Percentiles rank a stretch among this genome's conserved stretches.
Evolutionary conservation across 1,139 yeast species (phyloP).

Genomic region (Yamadazyma spencermartinsiae): DNA sequence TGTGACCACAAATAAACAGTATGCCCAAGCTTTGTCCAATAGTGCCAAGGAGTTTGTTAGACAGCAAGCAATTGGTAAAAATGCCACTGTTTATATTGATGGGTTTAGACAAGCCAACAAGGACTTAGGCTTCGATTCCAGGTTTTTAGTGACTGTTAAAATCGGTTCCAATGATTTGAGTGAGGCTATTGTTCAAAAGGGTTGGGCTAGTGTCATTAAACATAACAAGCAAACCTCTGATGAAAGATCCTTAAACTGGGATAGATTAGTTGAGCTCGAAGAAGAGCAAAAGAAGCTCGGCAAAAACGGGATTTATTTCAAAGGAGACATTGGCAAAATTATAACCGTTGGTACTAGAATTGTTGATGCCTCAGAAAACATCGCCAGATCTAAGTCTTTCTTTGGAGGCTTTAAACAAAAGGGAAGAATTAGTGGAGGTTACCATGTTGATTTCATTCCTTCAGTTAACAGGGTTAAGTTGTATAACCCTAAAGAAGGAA

Average conservation of each 20-base stretch:
- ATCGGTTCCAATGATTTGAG: slow-evolving; percentile 55
- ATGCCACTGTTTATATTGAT: slow-evolving; percentile 59
- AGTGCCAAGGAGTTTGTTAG: slow-evolving; percentile 76
- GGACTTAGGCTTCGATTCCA: slow-evolving; percentile 59
- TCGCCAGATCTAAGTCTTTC: slow-evolving; percentile 72
- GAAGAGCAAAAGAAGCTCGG: slow-evolving; percentile 52
- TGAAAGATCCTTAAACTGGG: slow-evolving; percentile 79
- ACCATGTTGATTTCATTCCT: slow-evolving; percentile 67
- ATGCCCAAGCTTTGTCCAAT: slow-evolving; percentile 53
- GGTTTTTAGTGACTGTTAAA: slow-evolving; percentile 60
- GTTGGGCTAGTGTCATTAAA: slow-evolving; percentile 76
- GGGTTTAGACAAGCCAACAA: slow-evolving; percentile 63
- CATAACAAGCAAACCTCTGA: slow-evolving; percentile 71
- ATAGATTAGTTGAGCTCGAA: slow-evolving; percentile 70
- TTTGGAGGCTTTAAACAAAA: slow-evolving; percentile 69
- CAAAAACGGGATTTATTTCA: slow-evolving; percentile 60
- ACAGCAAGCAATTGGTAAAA: slow-evolving; percentile 66
- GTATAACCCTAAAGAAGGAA: slow-evolving; percentile 69
- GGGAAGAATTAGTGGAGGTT: slow-evolving; percentile 58
- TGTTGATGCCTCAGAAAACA: slow-evolving; percentile 79
- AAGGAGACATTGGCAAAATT: slow-evolving; percentile 49
- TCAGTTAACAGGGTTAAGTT: slow-evolving; percentile 69
- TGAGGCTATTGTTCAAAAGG: slow-evolving; percentile 59
- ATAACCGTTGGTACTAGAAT: slow-evolving; percentile 55
- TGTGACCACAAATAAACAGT: slow-evolving; percentile 33